Percentiles rank a stretch among this genome's conserved stretches.
Evolutionary conservation across 169 alveolate species (phyloP).

Genomic region (Amoebophrya sp.): DNA sequence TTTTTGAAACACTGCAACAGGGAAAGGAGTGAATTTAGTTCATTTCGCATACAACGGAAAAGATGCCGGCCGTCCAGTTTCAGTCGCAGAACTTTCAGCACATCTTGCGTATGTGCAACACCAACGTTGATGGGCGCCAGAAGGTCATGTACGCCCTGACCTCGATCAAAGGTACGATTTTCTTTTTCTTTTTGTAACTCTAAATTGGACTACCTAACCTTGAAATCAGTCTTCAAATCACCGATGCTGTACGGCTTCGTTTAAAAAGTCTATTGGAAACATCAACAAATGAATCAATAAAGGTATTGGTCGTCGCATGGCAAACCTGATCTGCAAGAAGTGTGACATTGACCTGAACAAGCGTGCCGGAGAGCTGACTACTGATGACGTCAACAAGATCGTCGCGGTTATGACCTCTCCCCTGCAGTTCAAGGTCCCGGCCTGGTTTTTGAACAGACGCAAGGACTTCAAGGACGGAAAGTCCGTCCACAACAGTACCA

Average conservation of each 20-base stretch:
- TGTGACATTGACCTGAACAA: slow-evolving; percentile 91
- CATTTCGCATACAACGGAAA: too few relatives aligned
- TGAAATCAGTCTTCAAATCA: too few relatives aligned
- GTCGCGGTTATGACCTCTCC: slow-evolving; percentile 83
- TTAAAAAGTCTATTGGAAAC: too few relatives aligned
- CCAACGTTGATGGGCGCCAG: slow-evolving; percentile 97
- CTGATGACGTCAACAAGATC: slow-evolving; percentile 65
- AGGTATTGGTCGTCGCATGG: slow-evolving; percentile 97
- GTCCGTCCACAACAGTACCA: slow-evolving; percentile 85
- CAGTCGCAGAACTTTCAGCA: slow-evolving; percentile 88
- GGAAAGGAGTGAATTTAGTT: too few relatives aligned
- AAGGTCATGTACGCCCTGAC: slow-evolving; percentile 53
- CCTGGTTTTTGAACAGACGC: slow-evolving; percentile 97
- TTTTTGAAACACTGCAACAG: too few relatives aligned
- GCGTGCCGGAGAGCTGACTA: slow-evolving; percentile 97
- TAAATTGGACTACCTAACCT: too few relatives aligned
- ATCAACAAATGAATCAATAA: neutral
- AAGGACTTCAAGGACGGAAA: slow-evolving; percentile 92
- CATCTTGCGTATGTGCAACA: slow-evolving; percentile 95
- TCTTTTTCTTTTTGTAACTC: too few relatives aligned
- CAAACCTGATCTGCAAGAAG: slow-evolving; percentile 89
- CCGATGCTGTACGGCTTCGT: too few relatives aligned
- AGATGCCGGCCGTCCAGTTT: slow-evolving; percentile 26
- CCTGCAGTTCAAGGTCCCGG: slow-evolving; percentile 91
- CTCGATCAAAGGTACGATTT: neutral